phyloP scores from a whole-genome alignment of 805 yeast species.

The Dipodascus albidus region DNA sequence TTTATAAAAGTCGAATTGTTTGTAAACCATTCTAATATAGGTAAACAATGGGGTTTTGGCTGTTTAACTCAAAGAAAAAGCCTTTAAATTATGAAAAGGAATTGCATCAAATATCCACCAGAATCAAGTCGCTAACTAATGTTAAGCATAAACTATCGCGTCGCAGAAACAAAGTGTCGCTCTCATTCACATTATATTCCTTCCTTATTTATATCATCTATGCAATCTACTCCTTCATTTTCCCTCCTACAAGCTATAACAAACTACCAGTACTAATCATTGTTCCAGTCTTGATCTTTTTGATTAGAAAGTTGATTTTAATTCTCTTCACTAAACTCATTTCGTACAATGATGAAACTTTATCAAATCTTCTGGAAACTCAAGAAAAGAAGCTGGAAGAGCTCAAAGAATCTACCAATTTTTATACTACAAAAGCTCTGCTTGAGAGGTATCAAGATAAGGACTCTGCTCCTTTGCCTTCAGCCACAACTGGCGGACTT shows the following conservation, averaged over 20 bases:
- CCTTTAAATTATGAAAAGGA: neutral
- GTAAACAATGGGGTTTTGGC: neutral
- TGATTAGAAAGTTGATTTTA: conserved; percentile 8
- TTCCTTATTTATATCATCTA: neutral
- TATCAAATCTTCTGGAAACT: conserved; percentile 30
- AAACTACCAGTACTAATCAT: conserved; percentile 7
- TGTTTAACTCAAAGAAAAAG: neutral
- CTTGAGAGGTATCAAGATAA: conserved; percentile 38
- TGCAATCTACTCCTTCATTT: neutral
- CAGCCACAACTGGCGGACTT: conserved; percentile 22
- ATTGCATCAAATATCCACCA: neutral
- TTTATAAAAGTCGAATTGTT: too few relatives aligned
- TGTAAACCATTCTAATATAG: too few relatives aligned
- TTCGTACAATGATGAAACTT: conserved; percentile 15
- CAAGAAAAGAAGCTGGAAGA: conserved; percentile 52
- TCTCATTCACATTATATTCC: neutral
- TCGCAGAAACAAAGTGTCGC: neutral
- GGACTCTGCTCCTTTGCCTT: neutral
- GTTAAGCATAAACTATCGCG: neutral
- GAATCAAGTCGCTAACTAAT: neutral
- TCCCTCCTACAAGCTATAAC: neutral
- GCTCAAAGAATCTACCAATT: conserved; percentile 62
- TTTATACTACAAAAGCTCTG: conserved; percentile 62
- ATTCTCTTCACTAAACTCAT: conserved; percentile 16
- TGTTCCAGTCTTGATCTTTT: conserved; percentile 14